phyloP scores from a whole-genome alignment of 805 yeast species.

The Candida dendrica region DNA sequence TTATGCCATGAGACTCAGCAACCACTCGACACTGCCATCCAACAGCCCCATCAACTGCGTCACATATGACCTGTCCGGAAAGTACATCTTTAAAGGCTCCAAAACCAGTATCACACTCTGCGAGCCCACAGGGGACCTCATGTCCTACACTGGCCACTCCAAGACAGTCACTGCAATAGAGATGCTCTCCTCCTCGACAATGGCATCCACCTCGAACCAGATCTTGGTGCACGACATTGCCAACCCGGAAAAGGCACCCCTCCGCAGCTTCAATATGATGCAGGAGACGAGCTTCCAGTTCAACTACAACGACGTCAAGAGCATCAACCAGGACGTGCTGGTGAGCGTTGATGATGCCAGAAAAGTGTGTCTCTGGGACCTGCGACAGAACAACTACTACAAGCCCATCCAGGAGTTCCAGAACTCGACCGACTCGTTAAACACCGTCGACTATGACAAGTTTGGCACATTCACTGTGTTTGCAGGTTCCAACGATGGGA shows the following conservation, averaged over 20 bases:
- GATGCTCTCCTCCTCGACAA: not conserved
- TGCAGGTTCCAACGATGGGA: constrained; percentile 19
- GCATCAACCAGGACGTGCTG: constrained; percentile 9
- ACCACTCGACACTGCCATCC: not conserved
- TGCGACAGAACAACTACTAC: constrained; percentile 5
- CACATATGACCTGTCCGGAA: not conserved
- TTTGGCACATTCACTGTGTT: not conserved
- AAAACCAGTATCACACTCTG: not conserved
- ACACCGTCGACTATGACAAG: constrained; percentile 5
- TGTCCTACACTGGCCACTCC: not conserved
- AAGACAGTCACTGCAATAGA: not conserved
- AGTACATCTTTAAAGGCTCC: not conserved
- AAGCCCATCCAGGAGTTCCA: constrained; percentile 28
- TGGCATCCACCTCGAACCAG: not conserved
- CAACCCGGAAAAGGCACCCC: not conserved
- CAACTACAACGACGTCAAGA: constrained; percentile 7
- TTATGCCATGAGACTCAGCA: not conserved
- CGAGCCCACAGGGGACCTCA: not conserved
- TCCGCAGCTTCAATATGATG: constrained; percentile 6
- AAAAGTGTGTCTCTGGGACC: constrained; percentile 8
- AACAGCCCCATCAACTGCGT: not conserved
- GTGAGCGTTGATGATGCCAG: constrained; percentile 14
- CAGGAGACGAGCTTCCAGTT: constrained; percentile 1
- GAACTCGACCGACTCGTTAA: constrained; percentile 25
- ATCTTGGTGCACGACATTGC: not conserved